Percentiles rank a stretch among this genome's conserved stretches.
phyloP scores from a whole-genome alignment of 306 rosid genomes.

The Alnus rubra region DNA sequence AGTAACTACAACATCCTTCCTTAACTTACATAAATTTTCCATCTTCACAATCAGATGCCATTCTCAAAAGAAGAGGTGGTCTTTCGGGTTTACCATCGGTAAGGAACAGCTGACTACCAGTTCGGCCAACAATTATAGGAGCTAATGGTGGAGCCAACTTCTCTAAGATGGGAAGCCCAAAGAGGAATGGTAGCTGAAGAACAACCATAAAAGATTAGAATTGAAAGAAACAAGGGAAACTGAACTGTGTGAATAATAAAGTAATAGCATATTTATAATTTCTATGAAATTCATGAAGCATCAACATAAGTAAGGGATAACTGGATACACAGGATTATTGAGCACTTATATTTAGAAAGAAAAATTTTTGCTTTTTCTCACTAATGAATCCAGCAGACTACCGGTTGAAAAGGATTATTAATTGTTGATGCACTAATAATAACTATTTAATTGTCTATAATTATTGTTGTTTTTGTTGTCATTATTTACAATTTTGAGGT shows the following conservation, averaged over 20 bases:
- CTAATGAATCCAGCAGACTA: background rate
- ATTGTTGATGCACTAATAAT: background rate
- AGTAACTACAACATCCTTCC: conserved; percentile 17
- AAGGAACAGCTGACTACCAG: conserved; percentile 93
- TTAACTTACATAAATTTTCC: conserved; percentile 78
- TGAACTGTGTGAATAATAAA: conserved; percentile 15
- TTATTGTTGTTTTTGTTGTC: background rate
- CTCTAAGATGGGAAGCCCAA: conserved; percentile 82
- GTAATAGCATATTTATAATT: conserved; percentile 9
- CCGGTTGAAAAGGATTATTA: background rate
- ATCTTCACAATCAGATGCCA: conserved; percentile 87
- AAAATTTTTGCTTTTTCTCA: background rate
- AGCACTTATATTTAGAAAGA: background rate
- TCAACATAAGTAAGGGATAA: conserved; percentile 6
- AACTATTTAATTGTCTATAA: background rate
- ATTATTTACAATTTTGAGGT: background rate
- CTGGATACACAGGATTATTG: background rate
- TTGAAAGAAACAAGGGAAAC: background rate
- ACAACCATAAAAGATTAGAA: conserved; percentile 8
- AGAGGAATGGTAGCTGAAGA: conserved; percentile 84
- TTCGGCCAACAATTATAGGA: conserved; percentile 77
- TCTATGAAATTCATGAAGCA: conserved; percentile 23
- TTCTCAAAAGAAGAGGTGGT: conserved; percentile 89
- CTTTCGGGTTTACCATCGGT: conserved; percentile 86
- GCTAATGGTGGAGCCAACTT: conserved; percentile 85